Evolutionary conservation across 768 basidiomycete genomes (phyloP).

Genomic region (Leucocoprinus sp.): DNA sequence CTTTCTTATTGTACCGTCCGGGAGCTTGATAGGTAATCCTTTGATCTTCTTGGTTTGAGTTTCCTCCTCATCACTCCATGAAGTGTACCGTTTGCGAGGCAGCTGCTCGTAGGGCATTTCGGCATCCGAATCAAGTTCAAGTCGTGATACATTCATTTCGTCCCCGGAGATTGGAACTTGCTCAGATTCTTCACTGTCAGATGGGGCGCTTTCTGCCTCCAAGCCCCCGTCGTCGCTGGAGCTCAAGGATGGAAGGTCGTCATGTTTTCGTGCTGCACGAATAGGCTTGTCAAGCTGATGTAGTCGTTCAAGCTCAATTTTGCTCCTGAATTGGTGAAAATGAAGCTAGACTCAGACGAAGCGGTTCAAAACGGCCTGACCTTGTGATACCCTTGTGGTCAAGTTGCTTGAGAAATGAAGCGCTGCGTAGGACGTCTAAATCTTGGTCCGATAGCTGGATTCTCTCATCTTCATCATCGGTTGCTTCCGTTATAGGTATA

Average conservation of each 20-base stretch:
- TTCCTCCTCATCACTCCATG: conserved; percentile 35
- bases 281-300: conserved; percentile 58
- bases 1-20: conserved; percentile 63
- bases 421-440: conserved; percentile 52
- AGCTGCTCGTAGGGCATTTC: conserved; percentile 71
- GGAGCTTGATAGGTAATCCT: conserved; percentile 80
- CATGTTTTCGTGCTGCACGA: conserved; percentile 32
- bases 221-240: conserved; percentile 48
- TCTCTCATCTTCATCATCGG: conserved; percentile 35
- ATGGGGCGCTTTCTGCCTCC: conserved; percentile 32
- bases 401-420: conserved; percentile 59
- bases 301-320: conserved; percentile 70
- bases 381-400: conserved; percentile 77
- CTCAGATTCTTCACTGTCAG: conserved; percentile 26
- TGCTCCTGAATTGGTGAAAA: conserved; percentile 48
- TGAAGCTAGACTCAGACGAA: not conserved
- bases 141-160: conserved; percentile 29
- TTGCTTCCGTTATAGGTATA: conserved; percentile 39
- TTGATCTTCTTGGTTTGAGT: conserved; percentile 26
- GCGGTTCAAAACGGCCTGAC: conserved; percentile 30
- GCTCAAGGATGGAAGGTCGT: conserved; percentile 63
- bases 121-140: conserved; percentile 41
- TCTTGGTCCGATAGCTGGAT: conserved; percentile 62
- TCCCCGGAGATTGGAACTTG: conserved; percentile 21
- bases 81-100: conserved; percentile 43